Evolutionary conservation across 495 filamentous ascomycete genomes (phyloP).

Genomic region (Podospora bellae-mahoneyi): DNA sequence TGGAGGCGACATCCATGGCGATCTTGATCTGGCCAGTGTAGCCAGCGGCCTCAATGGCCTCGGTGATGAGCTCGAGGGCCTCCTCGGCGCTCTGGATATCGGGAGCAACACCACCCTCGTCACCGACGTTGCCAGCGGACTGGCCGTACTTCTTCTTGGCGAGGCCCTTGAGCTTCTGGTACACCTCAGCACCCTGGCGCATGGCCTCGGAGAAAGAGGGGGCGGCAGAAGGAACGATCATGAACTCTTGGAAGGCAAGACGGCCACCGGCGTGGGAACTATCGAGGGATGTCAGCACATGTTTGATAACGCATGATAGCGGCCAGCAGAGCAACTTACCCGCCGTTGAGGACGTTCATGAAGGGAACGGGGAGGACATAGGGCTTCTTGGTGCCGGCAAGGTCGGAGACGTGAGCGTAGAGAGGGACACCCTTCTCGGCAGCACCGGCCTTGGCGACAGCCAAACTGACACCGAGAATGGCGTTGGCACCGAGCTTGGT

Average conservation of each 20-base stretch:
- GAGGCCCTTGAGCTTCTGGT: conserved; percentile 94
- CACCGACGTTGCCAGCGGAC: conserved; percentile 97
- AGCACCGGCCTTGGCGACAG: conserved; percentile 95
- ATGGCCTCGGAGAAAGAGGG: conserved; percentile 91
- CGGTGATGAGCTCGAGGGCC: conserved; percentile 94
- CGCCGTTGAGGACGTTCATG: conserved; percentile 99
- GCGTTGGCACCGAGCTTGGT: conserved; percentile 97
- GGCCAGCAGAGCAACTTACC: conserved; percentile 38
- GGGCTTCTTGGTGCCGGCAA: conserved; percentile 99
- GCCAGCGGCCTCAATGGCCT: conserved; percentile 88
- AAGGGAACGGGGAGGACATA: conserved; percentile 99
- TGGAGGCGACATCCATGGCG: conserved; percentile 98
- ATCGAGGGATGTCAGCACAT: conserved; percentile 29
- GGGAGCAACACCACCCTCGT: conserved; percentile 99
- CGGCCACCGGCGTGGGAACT: conserved; percentile 96
- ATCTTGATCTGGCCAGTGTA: conserved; percentile 95
- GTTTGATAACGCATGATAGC: background rate
- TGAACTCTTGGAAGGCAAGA: conserved; percentile 99
- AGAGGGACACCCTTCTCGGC: conserved; percentile 98
- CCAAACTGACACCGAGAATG: conserved; percentile 94
- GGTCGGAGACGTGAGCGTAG: conserved; percentile 96
- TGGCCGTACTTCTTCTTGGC: conserved; percentile 99
- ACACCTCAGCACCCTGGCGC: conserved; percentile 93
- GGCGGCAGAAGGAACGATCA: conserved; percentile 89
- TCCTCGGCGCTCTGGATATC: conserved; percentile 97